Evolutionary conservation across 139 green algal genomes (phyloP), one percentile per base, ranked within the genome.

Genomic region (Pycnococcus provasolii): DNA sequence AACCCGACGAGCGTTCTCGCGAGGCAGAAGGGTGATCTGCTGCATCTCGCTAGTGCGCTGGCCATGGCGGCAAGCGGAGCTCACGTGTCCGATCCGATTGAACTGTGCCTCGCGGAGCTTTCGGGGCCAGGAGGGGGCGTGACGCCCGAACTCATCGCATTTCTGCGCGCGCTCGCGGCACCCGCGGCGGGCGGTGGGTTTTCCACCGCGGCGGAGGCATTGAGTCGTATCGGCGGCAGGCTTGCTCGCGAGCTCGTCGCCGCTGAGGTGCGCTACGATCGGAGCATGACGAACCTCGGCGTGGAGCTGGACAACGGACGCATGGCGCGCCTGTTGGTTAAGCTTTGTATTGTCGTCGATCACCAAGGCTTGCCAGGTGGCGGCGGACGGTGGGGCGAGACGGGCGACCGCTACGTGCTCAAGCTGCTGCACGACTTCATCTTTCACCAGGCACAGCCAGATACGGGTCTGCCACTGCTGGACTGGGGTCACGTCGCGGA

Each of bases 351-450:
- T 45, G 66, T 96, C 2, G 54, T 75, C 2, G 81, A 90, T 62
- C 26, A 26, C 26, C 26, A 26, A 26, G 26, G 26, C 26, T 26
- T 26, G 26, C 45, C 68, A 37, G 59, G 78, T 45, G 26, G 26
- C 26, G 26, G 26, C 26, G 26, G 26, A 26, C 26, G 26, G 26
- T 91, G 85, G 85, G 53, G 70, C 6, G 82, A 89, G 61, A 84
- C 84, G 45, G 87, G 86, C 7, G 86, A 94, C 70, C 73, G 82
- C 6, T 96, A 96, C 76, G 46, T 96, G 51, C 67, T 96, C 39
- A 89, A 91, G 72, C 83, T 96, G 4, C 96, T 97, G 74, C 72
- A 84, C 1, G 91, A 96, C 80, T 94, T 94, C 80, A 37, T 81
- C 62, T 78, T 78, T 58, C 76, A 81, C 61, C 87, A 95, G 67